These are phyloP conservation scores for Morella rubra DNA, from an alignment of 306 rosid genomes.

Conservation along the genomic window DNA sequence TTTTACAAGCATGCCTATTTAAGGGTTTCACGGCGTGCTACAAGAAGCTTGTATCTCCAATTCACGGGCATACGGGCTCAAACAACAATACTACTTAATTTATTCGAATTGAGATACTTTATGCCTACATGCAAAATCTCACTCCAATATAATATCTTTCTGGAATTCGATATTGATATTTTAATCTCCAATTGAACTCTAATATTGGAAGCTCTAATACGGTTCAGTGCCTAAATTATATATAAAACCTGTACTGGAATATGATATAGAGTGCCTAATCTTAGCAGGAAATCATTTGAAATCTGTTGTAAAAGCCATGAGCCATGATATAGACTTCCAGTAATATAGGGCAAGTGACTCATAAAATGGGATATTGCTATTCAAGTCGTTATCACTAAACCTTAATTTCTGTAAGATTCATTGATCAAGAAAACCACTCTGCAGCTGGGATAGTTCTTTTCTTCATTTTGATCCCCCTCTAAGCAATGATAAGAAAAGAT, in stretches of 20 bases:
- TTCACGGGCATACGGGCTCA: conserved; percentile 24
- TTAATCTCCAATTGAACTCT: conserved; percentile 14
- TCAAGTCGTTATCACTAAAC: no score
- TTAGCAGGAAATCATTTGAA: no score
- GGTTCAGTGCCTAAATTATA: background rate
- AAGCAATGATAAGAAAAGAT: no score
- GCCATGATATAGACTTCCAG: no score
- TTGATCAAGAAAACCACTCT: no score
- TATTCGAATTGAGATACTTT: background rate
- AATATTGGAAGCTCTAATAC: background rate
- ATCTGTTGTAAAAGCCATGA: no score
- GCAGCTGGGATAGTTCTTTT: no score
- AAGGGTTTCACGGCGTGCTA: conserved; percentile 1
- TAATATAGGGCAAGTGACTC: no score
- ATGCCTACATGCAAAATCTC: background rate
- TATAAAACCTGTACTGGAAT: background rate
- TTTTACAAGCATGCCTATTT: background rate
- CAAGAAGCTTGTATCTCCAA: background rate
- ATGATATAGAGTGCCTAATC: no score
- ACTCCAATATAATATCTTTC: background rate
- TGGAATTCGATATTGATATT: conserved; percentile 25
- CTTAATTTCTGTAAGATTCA: no score
- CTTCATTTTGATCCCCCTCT: no score
- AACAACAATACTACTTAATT: background rate
- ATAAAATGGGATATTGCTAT: no score